Evolutionary conservation across 2,329 filamentous ascomycete species (phyloP).

Genomic region (Fusarium verticillioides): DNA sequence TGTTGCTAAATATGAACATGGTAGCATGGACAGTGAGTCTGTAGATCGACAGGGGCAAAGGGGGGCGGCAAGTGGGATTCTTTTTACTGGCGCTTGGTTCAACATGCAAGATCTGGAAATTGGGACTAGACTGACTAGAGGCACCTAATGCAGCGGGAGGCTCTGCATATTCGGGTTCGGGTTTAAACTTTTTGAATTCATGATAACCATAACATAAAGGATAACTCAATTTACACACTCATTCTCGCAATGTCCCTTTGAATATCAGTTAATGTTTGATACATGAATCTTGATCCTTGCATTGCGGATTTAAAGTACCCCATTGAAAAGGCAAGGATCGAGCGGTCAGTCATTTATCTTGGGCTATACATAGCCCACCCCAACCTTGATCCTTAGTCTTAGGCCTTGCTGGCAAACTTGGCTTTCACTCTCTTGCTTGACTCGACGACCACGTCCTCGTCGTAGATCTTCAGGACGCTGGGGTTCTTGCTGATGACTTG

Average conservation of each 20-base stretch:
- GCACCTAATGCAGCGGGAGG: not conserved
- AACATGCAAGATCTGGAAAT: constrained; percentile 17
- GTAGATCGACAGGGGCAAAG: constrained; percentile 23
- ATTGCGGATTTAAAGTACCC: constrained; percentile 3
- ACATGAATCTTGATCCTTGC: constrained; percentile 6
- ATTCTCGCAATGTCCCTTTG: not conserved
- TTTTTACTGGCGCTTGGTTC: not conserved
- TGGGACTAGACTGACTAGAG: not conserved
- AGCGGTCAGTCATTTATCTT: not conserved
- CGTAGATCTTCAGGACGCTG: constrained; percentile 72
- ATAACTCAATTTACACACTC: not conserved
- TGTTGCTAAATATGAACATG: constrained; percentile 27
- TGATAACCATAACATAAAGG: not conserved
- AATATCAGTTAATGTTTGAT: not conserved
- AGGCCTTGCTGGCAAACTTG: constrained; percentile 21
- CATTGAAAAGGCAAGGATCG: not conserved
- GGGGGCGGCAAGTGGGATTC: not conserved
- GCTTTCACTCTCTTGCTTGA: constrained; percentile 35
- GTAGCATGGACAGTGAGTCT: too few relatives aligned
- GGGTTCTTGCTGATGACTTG: constrained; percentile 68
- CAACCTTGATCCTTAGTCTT: not conserved
- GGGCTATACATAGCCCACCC: constrained; percentile 3
- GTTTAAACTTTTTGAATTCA: not conserved
- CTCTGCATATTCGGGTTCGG: not conserved
- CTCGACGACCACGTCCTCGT: constrained; percentile 55